Evolutionary conservation across 2,329 filamentous ascomycete genomes (phyloP).

Genomic region (Hymenoscyphus occultus): DNA sequence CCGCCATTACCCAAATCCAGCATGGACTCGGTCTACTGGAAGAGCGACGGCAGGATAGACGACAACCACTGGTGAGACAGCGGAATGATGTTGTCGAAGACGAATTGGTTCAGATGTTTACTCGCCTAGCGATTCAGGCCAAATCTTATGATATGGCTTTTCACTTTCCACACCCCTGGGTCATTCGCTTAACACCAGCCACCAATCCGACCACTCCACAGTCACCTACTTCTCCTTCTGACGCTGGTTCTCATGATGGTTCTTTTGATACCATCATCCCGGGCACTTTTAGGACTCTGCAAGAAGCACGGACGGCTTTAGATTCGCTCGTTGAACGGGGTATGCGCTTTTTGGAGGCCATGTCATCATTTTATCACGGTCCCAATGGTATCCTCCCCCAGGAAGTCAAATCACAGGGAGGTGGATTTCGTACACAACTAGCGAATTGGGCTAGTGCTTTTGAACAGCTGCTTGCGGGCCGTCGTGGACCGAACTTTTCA

Average conservation of each 20-base stretch:
- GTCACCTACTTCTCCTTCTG: slow-evolving; percentile 44
- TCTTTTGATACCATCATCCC: slow-evolving; percentile 27
- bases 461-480: slow-evolving; percentile 50
- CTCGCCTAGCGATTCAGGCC: slow-evolving; percentile 60
- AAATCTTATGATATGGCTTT: slow-evolving; percentile 69
- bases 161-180: slow-evolving; percentile 61
- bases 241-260: slow-evolving; percentile 30
- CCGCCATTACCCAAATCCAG: slow-evolving; percentile 61
- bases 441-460: slow-evolving; percentile 56
- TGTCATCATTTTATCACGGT: slow-evolving; percentile 45
- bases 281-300: slow-evolving; percentile 45
- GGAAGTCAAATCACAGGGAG: slow-evolving; percentile 25
- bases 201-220: slow-evolving; percentile 25
- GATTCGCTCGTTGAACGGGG: slow-evolving; percentile 55
- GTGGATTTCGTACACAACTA: slow-evolving; percentile 49
- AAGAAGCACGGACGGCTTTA: slow-evolving; percentile 55
- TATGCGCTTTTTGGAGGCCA: slow-evolving; percentile 56
- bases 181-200: slow-evolving; percentile 50
- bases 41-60: slow-evolving; percentile 47
- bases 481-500: slow-evolving; percentile 45
- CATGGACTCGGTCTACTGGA: slow-evolving; percentile 54
- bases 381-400: slow-evolving; percentile 47
- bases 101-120: slow-evolving; percentile 63
- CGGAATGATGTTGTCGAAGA: slow-evolving; percentile 34
- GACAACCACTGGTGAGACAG: slow-evolving; percentile 29